Percentiles rank a stretch among this genome's conserved stretches.
Evolutionary conservation across 768 basidiomycete genomes (phyloP).

Genomic region (Trametopsis cervina): DNA sequence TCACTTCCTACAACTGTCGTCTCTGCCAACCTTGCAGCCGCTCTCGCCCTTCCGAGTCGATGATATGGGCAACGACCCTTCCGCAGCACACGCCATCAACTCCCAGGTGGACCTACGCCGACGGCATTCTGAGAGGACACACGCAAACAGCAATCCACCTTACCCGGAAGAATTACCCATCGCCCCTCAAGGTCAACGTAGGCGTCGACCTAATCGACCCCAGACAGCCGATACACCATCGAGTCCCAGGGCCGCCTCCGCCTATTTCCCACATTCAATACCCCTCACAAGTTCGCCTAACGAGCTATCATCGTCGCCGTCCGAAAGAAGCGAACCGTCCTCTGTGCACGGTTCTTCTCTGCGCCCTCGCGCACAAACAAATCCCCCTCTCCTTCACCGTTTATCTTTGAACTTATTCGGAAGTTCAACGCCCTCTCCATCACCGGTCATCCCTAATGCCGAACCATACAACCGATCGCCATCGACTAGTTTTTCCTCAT

Average conservation of each 20-base stretch:
- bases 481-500: constrained; percentile 25
- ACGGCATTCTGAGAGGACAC: constrained; percentile 32
- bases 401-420: constrained; percentile 62
- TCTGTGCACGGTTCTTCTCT: constrained; percentile 13
- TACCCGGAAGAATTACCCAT: constrained; percentile 9
- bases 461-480: constrained; percentile 14
- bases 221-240: constrained; percentile 20
- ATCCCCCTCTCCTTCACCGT: constrained; percentile 64
- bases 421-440: constrained; percentile 30
- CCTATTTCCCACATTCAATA: constrained; percentile 13
- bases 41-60: constrained; percentile 38
- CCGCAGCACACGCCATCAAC: constrained; percentile 15
- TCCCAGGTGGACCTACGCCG: constrained; percentile 31
- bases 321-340: constrained; percentile 12
- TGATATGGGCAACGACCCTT: constrained; percentile 14
- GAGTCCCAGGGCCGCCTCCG: constrained; percentile 14
- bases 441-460: constrained; percentile 20
- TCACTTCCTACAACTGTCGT: constrained; percentile 27
- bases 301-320: not conserved
- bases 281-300: constrained; percentile 15
- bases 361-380: constrained; percentile 45
- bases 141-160: constrained; percentile 8
- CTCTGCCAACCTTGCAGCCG: constrained; percentile 34
- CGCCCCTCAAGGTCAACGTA: constrained; percentile 6
- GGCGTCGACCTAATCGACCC: constrained; percentile 18